phyloP scores from a whole-genome alignment of 2,329 filamentous ascomycete species.

The Aspergillus sp. region DNA sequence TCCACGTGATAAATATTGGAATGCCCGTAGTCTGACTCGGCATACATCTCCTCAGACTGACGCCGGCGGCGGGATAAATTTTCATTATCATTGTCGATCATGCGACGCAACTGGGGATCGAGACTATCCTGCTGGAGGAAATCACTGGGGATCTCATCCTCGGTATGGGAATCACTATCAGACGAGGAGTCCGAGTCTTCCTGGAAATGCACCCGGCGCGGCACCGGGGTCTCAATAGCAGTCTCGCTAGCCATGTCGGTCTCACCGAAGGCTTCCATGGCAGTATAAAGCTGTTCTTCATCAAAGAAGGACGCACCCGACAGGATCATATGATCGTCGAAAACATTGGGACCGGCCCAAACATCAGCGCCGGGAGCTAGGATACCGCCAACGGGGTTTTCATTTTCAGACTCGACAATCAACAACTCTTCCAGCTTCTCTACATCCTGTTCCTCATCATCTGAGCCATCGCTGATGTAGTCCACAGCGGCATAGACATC shows the following conservation, averaged over 20 bases:
- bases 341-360: constrained; percentile 58
- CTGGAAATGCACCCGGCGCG: constrained; percentile 71
- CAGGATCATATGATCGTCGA: constrained; percentile 45
- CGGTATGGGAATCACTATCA: constrained; percentile 55
- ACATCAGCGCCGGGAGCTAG: constrained; percentile 31
- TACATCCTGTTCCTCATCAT: constrained; percentile 78
- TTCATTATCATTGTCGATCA: constrained; percentile 70
- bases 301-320: constrained; percentile 45
- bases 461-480: constrained; percentile 75
- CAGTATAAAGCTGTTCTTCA: constrained; percentile 44
- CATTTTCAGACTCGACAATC: constrained; percentile 57
- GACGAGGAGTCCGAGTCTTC: constrained; percentile 62
- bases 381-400: constrained; percentile 27
- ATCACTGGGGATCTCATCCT: constrained; percentile 73
- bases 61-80: constrained; percentile 31
- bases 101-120: constrained; percentile 70
- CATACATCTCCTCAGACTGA: constrained; percentile 42
- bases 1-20: constrained; percentile 49
- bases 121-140: constrained; percentile 75
- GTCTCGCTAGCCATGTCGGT: constrained; percentile 38
- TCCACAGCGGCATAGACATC: constrained; percentile 78
- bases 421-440: constrained; percentile 76
- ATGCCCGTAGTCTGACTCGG: constrained; percentile 42
- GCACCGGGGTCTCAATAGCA: constrained; percentile 45
- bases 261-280: constrained; percentile 42